Base-by-base conservation (phyloP, 2,329 filamentous ascomycete species). In the Lasiodiplodia sp. region DNA sequence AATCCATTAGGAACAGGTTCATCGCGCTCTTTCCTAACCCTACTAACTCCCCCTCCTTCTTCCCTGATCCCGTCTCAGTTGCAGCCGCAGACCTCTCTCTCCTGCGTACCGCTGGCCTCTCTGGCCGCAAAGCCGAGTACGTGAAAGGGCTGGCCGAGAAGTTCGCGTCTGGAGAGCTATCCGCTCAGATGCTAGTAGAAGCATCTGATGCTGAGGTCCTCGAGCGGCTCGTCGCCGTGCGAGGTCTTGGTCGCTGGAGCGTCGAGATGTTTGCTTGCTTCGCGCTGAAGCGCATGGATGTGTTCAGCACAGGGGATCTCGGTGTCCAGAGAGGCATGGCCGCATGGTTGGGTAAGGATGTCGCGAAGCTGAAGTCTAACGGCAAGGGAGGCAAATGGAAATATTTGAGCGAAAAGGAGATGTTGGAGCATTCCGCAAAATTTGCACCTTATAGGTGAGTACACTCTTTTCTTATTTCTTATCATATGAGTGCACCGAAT, bases 241-340 rank as follows among this genome's bases (percentile, higher is more conserved):
- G 95, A 11, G 96, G 96, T 0, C 82, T 98, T 62, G 96, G 96
- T 0, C 87, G 86, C 66, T 98, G 96, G 96, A 94, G 91, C 58
- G 94, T 97, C 16, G 94, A 97, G 83, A 98, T 99, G 96, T 99
- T 99, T 84, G 93, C 94, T 62, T 93, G 92, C 80, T 98, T 99
- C 80, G 92, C 89, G n/a, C 84, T 99, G 51, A 98, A 97, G 85
- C 86, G 94, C 14, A 91, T 94, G 86, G 95, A 99, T 81, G 92
- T 99, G 25, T 97, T 98, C 78, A 93, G 91, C 25, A 91, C 93
- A 0, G 95, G 96, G 0, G 95, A 99, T 81, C 81, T 99, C 70
- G 96, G 96, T 4, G 93, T 99, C 56, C 96, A 98, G 87, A 86
- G 94, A 75, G 96, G 96, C 11, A 97, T 97, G 90, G 96, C 96